Evolutionary conservation across 345 rosid genomes (phyloP).

Genomic region (Geranium rotundifolium): DNA sequence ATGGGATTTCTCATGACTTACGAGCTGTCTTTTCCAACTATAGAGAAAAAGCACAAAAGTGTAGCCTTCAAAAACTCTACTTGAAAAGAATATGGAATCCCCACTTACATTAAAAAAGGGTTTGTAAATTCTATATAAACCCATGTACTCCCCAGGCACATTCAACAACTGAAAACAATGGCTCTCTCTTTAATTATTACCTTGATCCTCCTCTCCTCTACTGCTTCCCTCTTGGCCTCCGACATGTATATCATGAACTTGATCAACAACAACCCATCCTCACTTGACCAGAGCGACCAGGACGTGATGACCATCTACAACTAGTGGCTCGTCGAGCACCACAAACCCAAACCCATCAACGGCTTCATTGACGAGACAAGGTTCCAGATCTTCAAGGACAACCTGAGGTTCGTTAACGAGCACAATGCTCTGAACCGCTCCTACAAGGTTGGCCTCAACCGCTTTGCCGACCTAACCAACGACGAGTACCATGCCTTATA

Average conservation of each 20-base stretch:
- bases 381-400: conserved; percentile 68
- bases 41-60: no score
- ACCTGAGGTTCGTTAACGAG: conserved; percentile 56
- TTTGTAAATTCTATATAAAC: no score
- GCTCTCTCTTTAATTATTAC: not conserved
- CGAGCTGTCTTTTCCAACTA: no score
- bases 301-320: conserved; percentile 59
- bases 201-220: conserved; percentile 20
- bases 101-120: no score
- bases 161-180: no score
- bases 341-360: conserved; percentile 35
- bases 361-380: conserved; percentile 39
- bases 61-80: no score
- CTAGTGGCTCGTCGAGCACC: conserved; percentile 46
- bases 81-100: no score
- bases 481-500: conserved; percentile 58
- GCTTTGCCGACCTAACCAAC: no score
- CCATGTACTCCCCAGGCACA: no score
- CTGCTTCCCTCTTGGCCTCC: conserved; percentile 25
- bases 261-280: conserved; percentile 11
- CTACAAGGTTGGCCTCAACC: no score
- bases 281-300: conserved; percentile 43
- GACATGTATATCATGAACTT: conserved; percentile 32
- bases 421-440: no score
- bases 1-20: no score